Conservation (phyloP, 2,329 filamentous ascomycete species). For the Calonectria honghensis region DNA sequence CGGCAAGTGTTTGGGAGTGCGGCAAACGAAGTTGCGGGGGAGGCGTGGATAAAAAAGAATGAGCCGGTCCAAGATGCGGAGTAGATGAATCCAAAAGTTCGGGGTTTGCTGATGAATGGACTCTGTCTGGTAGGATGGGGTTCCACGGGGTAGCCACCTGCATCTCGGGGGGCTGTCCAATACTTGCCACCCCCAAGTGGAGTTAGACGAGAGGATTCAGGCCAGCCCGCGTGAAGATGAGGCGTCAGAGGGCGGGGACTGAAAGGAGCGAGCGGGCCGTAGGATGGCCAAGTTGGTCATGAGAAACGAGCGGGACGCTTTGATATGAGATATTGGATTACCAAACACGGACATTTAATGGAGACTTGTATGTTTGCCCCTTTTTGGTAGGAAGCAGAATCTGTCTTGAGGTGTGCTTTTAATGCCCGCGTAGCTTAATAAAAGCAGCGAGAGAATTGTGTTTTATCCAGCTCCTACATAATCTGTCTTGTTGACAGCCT, state of each 20-base stretch:
- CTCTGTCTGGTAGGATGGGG: slow-evolving; percentile 37
- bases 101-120: slow-evolving; percentile 39
- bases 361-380: neutral
- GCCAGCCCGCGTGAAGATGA: slow-evolving; percentile 4
- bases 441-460: neutral
- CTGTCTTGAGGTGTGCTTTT: neutral
- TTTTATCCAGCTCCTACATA: neutral
- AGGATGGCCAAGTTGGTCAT: slow-evolving; percentile 9
- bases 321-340: slow-evolving; percentile 12
- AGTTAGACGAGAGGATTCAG: slow-evolving; percentile 1
- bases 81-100: slow-evolving; percentile 35
- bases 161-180: slow-evolving; percentile 27
- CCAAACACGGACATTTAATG: slow-evolving; percentile 23
- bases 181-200: slow-evolving; percentile 26
- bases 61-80: slow-evolving; percentile 35
- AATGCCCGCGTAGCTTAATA: neutral
- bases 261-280: slow-evolving; percentile 29
- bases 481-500: slow-evolving; percentile 1
- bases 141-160: slow-evolving; percentile 25
- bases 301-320: slow-evolving; percentile 30
- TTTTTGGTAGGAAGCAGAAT: slow-evolving; percentile 6
- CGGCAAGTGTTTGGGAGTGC: slow-evolving; percentile 35
- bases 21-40: slow-evolving; percentile 16
- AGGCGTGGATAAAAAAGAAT: slow-evolving; percentile 28
- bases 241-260: slow-evolving; percentile 26